These are phyloP conservation scores for Geranium incanum DNA, from an alignment of 441 rosid genomes.

Conservation along the genomic window DNA sequence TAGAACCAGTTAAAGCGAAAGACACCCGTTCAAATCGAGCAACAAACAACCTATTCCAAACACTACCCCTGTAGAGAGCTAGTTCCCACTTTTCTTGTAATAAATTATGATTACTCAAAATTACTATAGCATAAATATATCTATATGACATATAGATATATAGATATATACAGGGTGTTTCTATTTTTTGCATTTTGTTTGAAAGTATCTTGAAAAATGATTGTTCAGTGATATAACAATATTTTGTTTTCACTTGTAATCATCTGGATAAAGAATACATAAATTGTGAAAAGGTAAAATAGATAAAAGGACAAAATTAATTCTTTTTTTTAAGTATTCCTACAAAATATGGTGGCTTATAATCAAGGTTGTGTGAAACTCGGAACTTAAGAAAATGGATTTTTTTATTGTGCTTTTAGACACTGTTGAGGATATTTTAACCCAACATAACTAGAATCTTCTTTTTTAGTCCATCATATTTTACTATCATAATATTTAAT, in stretches of 20 bases:
- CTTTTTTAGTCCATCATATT: no score
- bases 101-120: not conserved
- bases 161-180: not conserved
- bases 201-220: not conserved
- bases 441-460: no score
- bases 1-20: no score
- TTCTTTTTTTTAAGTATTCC: not conserved
- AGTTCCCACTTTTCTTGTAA: not conserved
- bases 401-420: no score
- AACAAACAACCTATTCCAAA: not conserved
- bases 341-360: no score
- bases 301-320: not conserved
- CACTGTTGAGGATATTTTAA: no score
- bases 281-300: not conserved
- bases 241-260: not conserved
- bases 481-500: no score
- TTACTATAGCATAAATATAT: not conserved
- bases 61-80: not conserved
- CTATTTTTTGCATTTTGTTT: not conserved
- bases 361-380: no score
- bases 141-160: no score
- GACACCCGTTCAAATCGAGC: not conserved
- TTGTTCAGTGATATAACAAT: not conserved
- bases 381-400: no score
- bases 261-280: not conserved